Conservation (phyloP, 1,284 basidiomycete species). For the Cystobasidiaceae sp. region DNA sequence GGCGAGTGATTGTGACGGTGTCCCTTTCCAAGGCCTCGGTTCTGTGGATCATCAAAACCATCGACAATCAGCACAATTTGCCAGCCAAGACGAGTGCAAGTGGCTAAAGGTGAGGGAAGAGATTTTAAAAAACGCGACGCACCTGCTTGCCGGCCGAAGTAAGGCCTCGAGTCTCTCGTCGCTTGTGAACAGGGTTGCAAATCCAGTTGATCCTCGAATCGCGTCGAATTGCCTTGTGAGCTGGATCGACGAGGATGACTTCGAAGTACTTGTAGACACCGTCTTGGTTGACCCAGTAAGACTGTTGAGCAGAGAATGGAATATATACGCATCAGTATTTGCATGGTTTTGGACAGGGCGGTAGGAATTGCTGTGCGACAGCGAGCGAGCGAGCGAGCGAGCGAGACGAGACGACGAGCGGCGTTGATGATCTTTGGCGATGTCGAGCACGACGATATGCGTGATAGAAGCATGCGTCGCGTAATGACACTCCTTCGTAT, state of each 20-base stretch:
- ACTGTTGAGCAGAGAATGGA: conserved; percentile 61
- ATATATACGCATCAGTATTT: background rate
- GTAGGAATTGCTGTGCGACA: background rate
- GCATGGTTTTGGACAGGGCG: too few relatives aligned
- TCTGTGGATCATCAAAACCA: conserved; percentile 51
- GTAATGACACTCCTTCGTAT: too few relatives aligned
- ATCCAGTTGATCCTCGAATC: conserved; percentile 99
- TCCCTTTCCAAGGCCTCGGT: conserved; percentile 92
- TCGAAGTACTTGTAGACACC: conserved; percentile 99
- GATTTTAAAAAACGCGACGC: conserved; percentile 21
- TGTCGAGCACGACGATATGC: too few relatives aligned
- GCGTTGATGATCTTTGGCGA: too few relatives aligned
- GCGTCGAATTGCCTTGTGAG: conserved; percentile 67
- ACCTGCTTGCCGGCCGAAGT: conserved; percentile 87
- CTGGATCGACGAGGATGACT: conserved; percentile 91
- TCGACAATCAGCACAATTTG: background rate
- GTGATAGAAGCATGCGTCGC: too few relatives aligned
- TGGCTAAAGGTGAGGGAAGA: background rate
- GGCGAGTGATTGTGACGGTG: conserved; percentile 91
- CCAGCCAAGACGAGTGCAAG: background rate
- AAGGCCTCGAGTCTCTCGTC: conserved; percentile 93
- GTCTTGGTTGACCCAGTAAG: conserved; percentile 99
- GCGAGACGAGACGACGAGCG: too few relatives aligned
- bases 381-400: too few relatives aligned
- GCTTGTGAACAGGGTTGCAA: conserved; percentile 96